Evolutionary conservation across 164 flowering plant genomes (phyloP).

Genomic region (Amborella trichopoda): DNA sequence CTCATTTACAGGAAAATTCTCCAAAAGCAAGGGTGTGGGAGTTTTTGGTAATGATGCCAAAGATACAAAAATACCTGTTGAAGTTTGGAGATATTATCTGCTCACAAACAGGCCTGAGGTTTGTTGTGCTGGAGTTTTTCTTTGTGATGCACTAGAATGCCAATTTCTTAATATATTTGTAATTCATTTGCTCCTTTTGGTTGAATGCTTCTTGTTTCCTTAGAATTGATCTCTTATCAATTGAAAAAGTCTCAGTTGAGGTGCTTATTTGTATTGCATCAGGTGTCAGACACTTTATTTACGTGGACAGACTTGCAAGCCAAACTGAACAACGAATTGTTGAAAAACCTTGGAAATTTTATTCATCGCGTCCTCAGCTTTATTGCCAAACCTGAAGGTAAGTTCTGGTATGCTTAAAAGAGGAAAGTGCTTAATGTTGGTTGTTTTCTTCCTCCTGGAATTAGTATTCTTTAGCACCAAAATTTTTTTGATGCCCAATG

Average conservation of each 20-base stretch:
- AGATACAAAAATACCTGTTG: constrained; percentile 70
- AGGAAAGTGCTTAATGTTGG: no score
- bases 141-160: not conserved
- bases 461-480: no score
- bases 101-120: constrained; percentile 87
- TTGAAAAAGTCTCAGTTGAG: no score
- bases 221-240: no score
- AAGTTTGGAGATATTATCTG: constrained; percentile 89
- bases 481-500: no score
- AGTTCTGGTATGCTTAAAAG: no score
- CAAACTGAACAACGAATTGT: constrained; percentile 70
- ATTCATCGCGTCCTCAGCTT: constrained; percentile 84
- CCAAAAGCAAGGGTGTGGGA: constrained; percentile 79
- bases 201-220: no score
- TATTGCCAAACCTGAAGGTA: constrained; percentile 78
- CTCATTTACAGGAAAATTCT: constrained; percentile 39
- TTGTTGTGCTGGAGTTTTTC: not conserved
- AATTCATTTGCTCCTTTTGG: no score
- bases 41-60: constrained; percentile 91
- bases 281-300: constrained; percentile 88
- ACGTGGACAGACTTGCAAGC: constrained; percentile 90
- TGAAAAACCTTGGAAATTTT: constrained; percentile 79
- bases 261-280: not conserved
- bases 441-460: no score
- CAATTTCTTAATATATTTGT: no score